These are phyloP conservation scores for Trametes cingulata DNA, from an alignment of 768 basidiomycete species.

Conservation along the genomic window DNA sequence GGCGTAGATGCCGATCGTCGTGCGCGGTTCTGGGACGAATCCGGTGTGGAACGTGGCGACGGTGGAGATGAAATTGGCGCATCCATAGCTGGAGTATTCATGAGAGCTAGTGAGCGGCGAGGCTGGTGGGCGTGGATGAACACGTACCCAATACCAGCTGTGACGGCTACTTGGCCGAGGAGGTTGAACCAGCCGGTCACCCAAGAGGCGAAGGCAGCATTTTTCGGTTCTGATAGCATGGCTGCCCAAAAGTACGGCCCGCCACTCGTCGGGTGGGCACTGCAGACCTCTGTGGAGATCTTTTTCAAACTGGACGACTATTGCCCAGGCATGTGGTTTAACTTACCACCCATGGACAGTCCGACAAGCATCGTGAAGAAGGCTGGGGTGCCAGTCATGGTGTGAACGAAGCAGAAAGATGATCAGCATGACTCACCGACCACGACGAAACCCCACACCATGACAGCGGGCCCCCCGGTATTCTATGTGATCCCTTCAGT, in stretches of 20 bases:
- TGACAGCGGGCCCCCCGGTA: slow-evolving; percentile 74
- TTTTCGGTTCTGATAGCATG: slow-evolving; percentile 58
- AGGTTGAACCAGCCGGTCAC: slow-evolving; percentile 77
- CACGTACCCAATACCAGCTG: slow-evolving; percentile 66
- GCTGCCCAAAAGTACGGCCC: slow-evolving; percentile 86
- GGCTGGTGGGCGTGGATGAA: background rate
- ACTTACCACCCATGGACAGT: slow-evolving; percentile 69
- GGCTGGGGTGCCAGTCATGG: slow-evolving; percentile 26
- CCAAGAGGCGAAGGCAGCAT: slow-evolving; percentile 72
- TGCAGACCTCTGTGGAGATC: slow-evolving; percentile 40
- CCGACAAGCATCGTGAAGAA: slow-evolving; percentile 73
- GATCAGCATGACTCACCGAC: slow-evolving; percentile 44
- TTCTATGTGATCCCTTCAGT: too few relatives aligned
- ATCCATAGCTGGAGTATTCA: slow-evolving; percentile 49
- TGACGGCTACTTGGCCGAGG: slow-evolving; percentile 75
- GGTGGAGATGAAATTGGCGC: slow-evolving; percentile 69
- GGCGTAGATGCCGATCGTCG: slow-evolving; percentile 68
- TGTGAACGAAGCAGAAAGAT: background rate
- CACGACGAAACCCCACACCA: slow-evolving; percentile 76
- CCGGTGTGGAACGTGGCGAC: slow-evolving; percentile 56
- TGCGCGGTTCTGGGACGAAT: slow-evolving; percentile 59
- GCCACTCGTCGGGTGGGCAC: slow-evolving; percentile 70
- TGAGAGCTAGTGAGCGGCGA: background rate
- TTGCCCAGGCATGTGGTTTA: too few relatives aligned
- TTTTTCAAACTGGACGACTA: background rate